Evolutionary conservation across 305 asterid species (phyloP).

Genomic region (Fraxinus velutina): DNA sequence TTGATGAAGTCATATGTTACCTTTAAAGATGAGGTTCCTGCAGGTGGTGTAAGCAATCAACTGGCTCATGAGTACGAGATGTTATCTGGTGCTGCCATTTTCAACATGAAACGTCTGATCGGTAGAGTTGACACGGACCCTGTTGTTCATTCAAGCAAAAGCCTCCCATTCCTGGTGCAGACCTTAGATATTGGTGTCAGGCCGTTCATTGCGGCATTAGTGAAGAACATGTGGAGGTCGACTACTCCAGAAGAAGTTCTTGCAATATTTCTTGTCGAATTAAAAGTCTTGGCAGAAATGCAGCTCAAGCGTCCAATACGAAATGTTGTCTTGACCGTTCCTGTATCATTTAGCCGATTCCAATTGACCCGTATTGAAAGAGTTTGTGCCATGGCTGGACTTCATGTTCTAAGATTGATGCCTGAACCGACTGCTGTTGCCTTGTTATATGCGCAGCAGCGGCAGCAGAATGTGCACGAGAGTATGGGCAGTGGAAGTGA

Average conservation of each 20-base stretch:
- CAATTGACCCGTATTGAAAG: conserved; percentile 62
- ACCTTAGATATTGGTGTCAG: conserved; percentile 66
- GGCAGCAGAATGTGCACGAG: conserved; percentile 48
- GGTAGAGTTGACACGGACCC: conserved; percentile 88
- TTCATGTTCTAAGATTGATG: conserved; percentile 71
- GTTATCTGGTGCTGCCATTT: conserved; percentile 69
- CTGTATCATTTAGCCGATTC: conserved; percentile 74
- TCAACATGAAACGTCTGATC: conserved; percentile 71
- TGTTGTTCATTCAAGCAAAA: conserved; percentile 58
- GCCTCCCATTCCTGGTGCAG: conserved; percentile 78
- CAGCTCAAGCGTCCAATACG: conserved; percentile 57
- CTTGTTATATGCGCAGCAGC: conserved; percentile 75
- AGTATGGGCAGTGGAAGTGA: conserved; percentile 66
- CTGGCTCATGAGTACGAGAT: conserved; percentile 66
- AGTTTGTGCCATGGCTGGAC: conserved; percentile 96
- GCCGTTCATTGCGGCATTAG: conserved; percentile 77
- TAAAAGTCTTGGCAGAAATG: conserved; percentile 62
- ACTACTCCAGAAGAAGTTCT: conserved; percentile 90
- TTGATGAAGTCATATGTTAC: conserved; percentile 65
- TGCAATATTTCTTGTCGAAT: conserved; percentile 66
- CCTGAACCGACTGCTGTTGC: conserved; percentile 93
- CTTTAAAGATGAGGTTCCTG: conserved; percentile 66
- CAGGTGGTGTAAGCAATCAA: conserved; percentile 68
- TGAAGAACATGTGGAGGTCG: conserved; percentile 75
- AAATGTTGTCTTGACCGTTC: conserved; percentile 56